Evolutionary conservation across 163 green algal species (phyloP), one percentile per base, ranked within the genome.

Genomic region (Prototheca cutis): DNA sequence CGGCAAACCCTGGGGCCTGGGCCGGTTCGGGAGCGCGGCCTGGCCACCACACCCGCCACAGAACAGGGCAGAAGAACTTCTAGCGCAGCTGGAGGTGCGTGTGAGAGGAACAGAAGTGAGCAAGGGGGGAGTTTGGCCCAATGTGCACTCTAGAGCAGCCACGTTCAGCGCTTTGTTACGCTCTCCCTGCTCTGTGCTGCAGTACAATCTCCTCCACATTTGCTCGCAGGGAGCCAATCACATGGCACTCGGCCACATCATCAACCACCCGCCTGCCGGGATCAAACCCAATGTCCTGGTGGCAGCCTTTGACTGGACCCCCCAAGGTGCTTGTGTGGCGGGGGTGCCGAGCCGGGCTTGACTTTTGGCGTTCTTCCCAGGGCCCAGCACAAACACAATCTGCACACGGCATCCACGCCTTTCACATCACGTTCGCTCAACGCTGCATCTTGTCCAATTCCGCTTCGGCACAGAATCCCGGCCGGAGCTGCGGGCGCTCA

Each of bases 201-300:
- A 15, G 36, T 15, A 45, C 36, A 15, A 45, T 21, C 36, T 15
- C 36, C 17, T 15, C 36, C 36, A 10, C 36, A 45, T 15, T 21
- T 45, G 13, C 36, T 10, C 36, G 36, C 36, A 45, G 36, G 36
- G 36, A 21, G 36, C 0, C 13, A 45, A 45, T 15, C 13, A 51
- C 17, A 5, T 51, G 10, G 42, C 42, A 21, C 18, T 21, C 10
- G 42, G 42, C 5, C 84, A 91, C 58, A 83, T 77, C 51, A 80
- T 79, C 28, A 93, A 93, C 57, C 85, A 93, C 62, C 83, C 85
- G 0, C 57, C 70, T 17, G 21, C 40, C 4, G 78, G 70, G 0
- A 63, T n/a, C 1, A 40, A 59, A 29, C 77, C 83, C 2, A 93
- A 93, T 51, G 73, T 83, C 25, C 66, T 85, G 58, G 54, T 87